Conservation (phyloP, 371 early-diverging fungal species). For the Mycotypha africana region DNA sequence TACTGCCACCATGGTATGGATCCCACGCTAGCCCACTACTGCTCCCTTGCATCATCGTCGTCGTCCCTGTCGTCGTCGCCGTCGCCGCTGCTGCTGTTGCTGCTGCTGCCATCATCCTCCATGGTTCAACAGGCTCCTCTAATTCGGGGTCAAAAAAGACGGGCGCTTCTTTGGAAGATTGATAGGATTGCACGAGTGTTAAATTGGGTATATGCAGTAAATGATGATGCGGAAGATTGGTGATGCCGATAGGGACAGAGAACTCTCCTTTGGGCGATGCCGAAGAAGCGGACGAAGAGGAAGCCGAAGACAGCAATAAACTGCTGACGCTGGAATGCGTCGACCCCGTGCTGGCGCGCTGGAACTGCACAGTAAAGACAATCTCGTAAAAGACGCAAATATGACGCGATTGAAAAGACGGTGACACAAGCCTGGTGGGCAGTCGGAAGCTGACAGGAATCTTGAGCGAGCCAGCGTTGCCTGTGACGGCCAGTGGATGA, state of each 20-base stretch:
- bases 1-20: too few relatives aligned
- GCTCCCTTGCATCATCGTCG: too few relatives aligned
- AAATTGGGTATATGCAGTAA: slow-evolving; percentile 29
- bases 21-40: not conserved
- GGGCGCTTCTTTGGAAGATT: slow-evolving; percentile 23
- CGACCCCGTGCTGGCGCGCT: not conserved
- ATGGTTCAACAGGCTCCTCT: slow-evolving; percentile 21
- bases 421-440: slow-evolving; percentile 31
- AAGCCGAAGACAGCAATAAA: slow-evolving; percentile 16
- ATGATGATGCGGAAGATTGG: slow-evolving; percentile 28
- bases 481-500: slow-evolving; percentile 6
- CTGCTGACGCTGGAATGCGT: not conserved
- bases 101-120: too few relatives aligned
- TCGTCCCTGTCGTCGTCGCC: not conserved
- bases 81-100: not conserved
- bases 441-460: slow-evolving; percentile 24
- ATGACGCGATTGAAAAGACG: slow-evolving; percentile 27
- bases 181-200: slow-evolving; percentile 23
- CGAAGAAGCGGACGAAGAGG: too few relatives aligned
- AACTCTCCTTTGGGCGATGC: slow-evolving; percentile 16
- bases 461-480: slow-evolving; percentile 9
- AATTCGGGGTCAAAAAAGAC: slow-evolving; percentile 27
- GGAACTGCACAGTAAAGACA: slow-evolving; percentile 16
- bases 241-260: slow-evolving; percentile 26
- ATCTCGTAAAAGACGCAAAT: slow-evolving; percentile 24